Conservation (phyloP, 345 rosid genomes). For the Trapa incisa region DNA sequence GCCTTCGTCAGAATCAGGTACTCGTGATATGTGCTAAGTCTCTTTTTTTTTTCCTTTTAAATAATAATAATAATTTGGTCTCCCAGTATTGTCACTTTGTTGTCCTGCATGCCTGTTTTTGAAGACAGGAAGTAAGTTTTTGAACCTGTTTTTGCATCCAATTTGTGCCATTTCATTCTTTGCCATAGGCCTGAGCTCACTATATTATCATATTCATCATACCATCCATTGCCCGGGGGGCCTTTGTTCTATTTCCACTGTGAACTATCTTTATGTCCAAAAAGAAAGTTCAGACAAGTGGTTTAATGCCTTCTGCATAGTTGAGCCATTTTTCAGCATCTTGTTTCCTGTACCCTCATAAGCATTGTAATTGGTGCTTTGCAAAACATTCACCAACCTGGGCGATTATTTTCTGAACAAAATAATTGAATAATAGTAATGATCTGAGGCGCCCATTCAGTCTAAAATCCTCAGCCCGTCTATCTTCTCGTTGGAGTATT, state of each 20-base stretch:
- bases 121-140: neutral
- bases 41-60: too few relatives aligned
- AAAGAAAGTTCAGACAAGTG: neutral
- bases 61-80: too few relatives aligned
- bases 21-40: neutral
- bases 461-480: neutral
- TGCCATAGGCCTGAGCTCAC: too few relatives aligned
- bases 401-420: neutral
- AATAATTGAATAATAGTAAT: too few relatives aligned
- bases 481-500: neutral
- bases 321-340: neutral
- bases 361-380: neutral
- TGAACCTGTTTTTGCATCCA: neutral
- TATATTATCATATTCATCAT: neutral
- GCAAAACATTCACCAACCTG: neutral
- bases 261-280: neutral
- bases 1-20: slow-evolving; percentile 34
- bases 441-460: neutral
- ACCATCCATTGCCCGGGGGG: neutral
- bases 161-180: too few relatives aligned
- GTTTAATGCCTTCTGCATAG: neutral
- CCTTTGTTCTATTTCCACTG: too few relatives aligned
- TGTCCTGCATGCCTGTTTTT: neutral
- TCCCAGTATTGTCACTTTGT: too few relatives aligned
- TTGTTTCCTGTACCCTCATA: neutral